These are phyloP conservation scores for Metschnikowia santaceciliae DNA, from an alignment of 805 yeast species.

Conservation along the genomic window DNA sequence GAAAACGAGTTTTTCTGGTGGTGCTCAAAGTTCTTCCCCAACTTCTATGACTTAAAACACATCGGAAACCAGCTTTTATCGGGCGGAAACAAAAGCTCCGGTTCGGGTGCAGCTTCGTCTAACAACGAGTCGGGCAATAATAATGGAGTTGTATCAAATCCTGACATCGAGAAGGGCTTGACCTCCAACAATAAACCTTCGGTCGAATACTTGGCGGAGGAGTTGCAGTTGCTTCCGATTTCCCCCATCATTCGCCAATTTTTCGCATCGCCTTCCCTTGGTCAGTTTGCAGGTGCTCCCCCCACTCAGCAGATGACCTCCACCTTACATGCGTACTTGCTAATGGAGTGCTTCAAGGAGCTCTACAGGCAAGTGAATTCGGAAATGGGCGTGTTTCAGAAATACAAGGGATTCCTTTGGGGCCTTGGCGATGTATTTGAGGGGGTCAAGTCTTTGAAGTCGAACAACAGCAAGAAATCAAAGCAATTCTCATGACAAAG, in stretches of 20 bases:
- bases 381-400: constrained; percentile 22
- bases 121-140: constrained; percentile 1
- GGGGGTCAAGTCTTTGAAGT: constrained; percentile 4
- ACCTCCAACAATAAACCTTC: constrained; percentile 36
- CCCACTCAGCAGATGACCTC: constrained; percentile 39
- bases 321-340: constrained; percentile 59
- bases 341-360: constrained; percentile 63
- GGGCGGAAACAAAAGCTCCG: constrained; percentile 1
- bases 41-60: constrained; percentile 74
- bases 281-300: constrained; percentile 21
- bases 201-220: constrained; percentile 66
- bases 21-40: constrained; percentile 72
- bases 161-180: constrained; percentile 9
- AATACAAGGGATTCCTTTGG: constrained; percentile 49
- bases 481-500: background rate
- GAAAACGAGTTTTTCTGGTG: constrained; percentile 75
- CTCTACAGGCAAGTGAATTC: constrained; percentile 32
- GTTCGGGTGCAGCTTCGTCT: constrained; percentile 4
- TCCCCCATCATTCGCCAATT: constrained; percentile 45
- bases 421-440: constrained; percentile 38
- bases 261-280: constrained; percentile 21
- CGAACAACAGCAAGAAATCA: background rate
- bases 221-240: constrained; percentile 58
- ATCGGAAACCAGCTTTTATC: constrained; percentile 37
- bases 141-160: background rate